Evolutionary conservation across 108 stramenopile genomes (phyloP).

Genomic region (Cyclostephanos invisitatus): DNA sequence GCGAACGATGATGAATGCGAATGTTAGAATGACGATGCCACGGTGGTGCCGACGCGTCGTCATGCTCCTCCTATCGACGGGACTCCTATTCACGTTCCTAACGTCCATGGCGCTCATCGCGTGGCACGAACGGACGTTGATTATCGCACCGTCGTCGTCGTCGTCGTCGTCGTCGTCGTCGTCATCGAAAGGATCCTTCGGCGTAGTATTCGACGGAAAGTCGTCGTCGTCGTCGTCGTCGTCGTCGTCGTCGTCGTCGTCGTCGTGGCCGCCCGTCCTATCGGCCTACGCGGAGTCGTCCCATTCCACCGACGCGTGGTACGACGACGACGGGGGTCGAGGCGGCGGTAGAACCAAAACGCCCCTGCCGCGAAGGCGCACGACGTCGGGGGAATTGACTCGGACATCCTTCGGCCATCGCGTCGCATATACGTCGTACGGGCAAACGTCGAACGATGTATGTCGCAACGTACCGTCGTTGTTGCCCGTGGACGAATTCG

Average conservation of each 20-base stretch:
- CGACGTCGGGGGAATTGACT: slow-evolving; percentile 24
- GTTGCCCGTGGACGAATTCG: slow-evolving; percentile 65
- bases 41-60: no score
- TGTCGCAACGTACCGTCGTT: slow-evolving; percentile 39
- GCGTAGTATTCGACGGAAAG: no score
- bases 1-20: no score
- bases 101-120: slow-evolving; percentile 24
- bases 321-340: slow-evolving; percentile 33
- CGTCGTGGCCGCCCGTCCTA: slow-evolving; percentile 41
- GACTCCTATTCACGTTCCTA: slow-evolving; percentile 17
- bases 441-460: slow-evolving; percentile 12
- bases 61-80: slow-evolving; percentile 18
- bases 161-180: neutral
- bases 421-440: slow-evolving; percentile 21
- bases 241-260: neutral
- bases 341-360: slow-evolving; percentile 12
- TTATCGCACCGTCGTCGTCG: neutral
- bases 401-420: slow-evolving; percentile 21
- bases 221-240: neutral
- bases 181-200: no score
- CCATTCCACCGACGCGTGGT: slow-evolving; percentile 38
- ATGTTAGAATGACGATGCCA: neutral
- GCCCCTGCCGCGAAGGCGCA: slow-evolving; percentile 32
- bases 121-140: slow-evolving; percentile 14
- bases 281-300: slow-evolving; percentile 38